phyloP scores from a whole-genome alignment of 768 basidiomycete genomes.

The Tulasnella sp. region DNA sequence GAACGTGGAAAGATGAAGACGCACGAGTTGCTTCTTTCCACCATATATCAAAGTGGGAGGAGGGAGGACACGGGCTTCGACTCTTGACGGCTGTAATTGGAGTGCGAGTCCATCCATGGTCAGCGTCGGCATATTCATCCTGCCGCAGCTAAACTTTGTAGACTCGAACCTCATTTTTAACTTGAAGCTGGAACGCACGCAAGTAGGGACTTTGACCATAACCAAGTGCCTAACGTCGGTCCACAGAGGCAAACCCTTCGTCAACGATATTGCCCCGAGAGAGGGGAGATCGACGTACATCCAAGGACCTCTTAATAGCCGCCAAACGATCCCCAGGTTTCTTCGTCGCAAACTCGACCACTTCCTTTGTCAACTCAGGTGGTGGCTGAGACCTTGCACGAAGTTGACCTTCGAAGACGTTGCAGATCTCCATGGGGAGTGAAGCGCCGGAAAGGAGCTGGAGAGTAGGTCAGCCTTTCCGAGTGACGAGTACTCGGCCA shows the following conservation, averaged over 20 bases:
- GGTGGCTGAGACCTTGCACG: constrained; percentile 53
- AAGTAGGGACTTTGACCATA: constrained; percentile 3
- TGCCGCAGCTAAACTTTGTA: neutral
- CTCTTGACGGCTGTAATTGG: constrained; percentile 37
- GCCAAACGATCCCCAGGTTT: constrained; percentile 49
- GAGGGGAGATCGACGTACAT: neutral
- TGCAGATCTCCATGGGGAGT: constrained; percentile 61
- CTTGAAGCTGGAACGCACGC: constrained; percentile 4
- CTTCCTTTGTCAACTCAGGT: constrained; percentile 52
- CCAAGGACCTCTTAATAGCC: constrained; percentile 36
- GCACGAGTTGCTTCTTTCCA: constrained; percentile 5
- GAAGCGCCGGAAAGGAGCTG: constrained; percentile 34
- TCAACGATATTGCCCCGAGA: neutral
- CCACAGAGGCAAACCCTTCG: neutral
- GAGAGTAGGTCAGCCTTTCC: neutral
- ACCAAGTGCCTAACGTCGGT: neutral
- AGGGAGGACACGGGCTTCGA: constrained; percentile 54
- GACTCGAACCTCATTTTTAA: neutral
- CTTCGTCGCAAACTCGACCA: constrained; percentile 62
- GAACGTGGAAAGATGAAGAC: neutral
- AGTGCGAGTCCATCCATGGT: neutral
- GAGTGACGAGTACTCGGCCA: too few relatives aligned
- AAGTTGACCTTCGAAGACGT: constrained; percentile 56
- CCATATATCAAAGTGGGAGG: constrained; percentile 62
- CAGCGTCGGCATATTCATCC: neutral